Percentiles rank a stretch among this genome's conserved stretches.
Conservation (phyloP, 331 rosid species). For the Spiraea crenata region DNA sequence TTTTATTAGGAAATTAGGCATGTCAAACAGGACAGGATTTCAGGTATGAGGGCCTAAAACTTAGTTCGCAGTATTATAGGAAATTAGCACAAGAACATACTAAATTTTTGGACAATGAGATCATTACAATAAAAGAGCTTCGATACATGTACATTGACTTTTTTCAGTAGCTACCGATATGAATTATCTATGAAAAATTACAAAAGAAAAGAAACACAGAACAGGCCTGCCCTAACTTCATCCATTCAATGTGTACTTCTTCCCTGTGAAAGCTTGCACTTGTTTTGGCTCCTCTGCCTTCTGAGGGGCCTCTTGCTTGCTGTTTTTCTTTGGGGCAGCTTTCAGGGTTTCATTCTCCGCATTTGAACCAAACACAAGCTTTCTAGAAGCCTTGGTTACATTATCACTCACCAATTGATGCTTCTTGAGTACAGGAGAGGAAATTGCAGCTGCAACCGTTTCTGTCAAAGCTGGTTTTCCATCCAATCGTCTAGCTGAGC, state of each 20-base stretch:
- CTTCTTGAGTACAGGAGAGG: slow-evolving; percentile 15
- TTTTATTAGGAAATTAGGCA: too few species aligned
- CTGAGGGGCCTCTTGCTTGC: not conserved
- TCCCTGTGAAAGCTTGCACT: not conserved
- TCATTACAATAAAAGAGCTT: too few species aligned
- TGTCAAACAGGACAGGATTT: too few species aligned
- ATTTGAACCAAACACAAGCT: slow-evolving; percentile 4
- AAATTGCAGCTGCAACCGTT: slow-evolving; percentile 19
- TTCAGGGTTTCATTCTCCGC: not conserved
- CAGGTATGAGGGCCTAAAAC: too few species aligned
- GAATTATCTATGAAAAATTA: too few species aligned
- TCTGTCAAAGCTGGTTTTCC: slow-evolving; percentile 36
- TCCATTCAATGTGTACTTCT: not conserved
- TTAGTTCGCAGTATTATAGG: too few species aligned
- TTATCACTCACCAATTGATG: slow-evolving; percentile 16
- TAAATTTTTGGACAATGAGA: too few species aligned
- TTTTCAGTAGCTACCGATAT: too few species aligned
- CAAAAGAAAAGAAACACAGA: not conserved
- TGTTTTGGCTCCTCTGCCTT: not conserved
- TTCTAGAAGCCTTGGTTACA: slow-evolving; percentile 14
- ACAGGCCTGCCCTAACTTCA: not conserved
- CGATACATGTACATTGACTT: too few species aligned
- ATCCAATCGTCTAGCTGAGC: slow-evolving; percentile 48
- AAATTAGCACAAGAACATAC: too few species aligned
- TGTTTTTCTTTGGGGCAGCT: not conserved